These are phyloP conservation scores for Termitomyces sp. DNA, from an alignment of 768 basidiomycete genomes.

Conservation along the genomic window DNA sequence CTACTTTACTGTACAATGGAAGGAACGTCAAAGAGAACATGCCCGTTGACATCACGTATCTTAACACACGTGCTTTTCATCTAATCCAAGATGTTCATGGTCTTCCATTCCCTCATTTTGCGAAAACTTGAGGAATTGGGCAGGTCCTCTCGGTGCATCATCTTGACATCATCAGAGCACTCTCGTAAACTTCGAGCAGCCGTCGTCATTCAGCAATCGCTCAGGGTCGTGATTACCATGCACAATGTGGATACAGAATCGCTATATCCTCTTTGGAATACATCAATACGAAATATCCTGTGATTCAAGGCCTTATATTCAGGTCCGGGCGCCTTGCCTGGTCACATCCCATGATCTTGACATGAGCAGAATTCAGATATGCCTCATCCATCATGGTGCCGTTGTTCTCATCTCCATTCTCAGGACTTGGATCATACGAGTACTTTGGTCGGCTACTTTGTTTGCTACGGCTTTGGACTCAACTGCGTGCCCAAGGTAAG, in stretches of 20 bases:
- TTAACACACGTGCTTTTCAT: neutral
- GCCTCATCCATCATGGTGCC: neutral
- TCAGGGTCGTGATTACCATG: neutral
- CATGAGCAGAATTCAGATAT: neutral
- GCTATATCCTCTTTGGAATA: neutral
- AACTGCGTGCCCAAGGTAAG: neutral
- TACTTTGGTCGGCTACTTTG: neutral
- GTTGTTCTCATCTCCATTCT: neutral
- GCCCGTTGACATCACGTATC: neutral
- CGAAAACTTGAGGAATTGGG: conserved; percentile 9
- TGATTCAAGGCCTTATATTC: neutral
- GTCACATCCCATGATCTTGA: neutral
- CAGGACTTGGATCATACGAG: neutral
- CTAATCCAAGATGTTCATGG: conserved; percentile 3
- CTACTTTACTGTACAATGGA: neutral
- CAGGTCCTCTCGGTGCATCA: neutral
- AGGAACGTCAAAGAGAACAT: neutral
- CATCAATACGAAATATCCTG: neutral
- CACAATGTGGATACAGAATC: neutral
- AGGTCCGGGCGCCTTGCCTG: too few relatives aligned
- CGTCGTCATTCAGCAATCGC: neutral
- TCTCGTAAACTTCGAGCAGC: neutral
- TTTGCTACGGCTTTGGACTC: neutral
- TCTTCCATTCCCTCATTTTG: conserved; percentile 5
- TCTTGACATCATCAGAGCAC: too few relatives aligned